Evolutionary conservation across 2,329 filamentous ascomycete species (phyloP).

Genomic region (Trichoderma sp.): DNA sequence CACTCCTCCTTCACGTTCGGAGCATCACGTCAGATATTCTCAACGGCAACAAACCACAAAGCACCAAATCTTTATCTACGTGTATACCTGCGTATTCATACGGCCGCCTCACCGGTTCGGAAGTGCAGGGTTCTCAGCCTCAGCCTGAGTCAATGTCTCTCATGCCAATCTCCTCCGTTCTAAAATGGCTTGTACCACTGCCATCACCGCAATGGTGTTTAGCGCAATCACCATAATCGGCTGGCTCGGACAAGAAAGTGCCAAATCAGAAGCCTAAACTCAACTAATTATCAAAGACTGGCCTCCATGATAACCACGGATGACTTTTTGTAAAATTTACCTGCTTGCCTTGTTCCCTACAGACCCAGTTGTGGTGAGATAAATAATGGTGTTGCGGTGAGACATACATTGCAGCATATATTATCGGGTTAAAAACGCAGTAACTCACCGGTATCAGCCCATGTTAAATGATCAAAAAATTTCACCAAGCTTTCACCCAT

Average conservation of each 20-base stretch:
- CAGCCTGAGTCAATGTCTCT: slow-evolving; percentile 5
- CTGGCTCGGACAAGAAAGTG: background rate
- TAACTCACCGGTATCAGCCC: background rate
- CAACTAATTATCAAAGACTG: too few relatives aligned
- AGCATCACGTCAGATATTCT: too few relatives aligned
- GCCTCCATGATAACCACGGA: too few relatives aligned
- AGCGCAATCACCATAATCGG: background rate
- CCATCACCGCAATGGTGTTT: background rate
- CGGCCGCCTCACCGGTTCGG: background rate
- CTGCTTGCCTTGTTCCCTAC: background rate
- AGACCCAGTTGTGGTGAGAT: background rate
- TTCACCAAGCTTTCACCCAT: background rate
- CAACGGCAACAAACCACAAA: background rate
- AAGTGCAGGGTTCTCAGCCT: background rate
- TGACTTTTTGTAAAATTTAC: background rate
- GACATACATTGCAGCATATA: background rate
- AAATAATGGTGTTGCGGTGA: background rate
- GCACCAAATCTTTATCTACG: background rate
- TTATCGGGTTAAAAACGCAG: background rate
- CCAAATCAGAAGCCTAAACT: background rate
- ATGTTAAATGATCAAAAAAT: background rate
- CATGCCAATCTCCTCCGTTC: background rate
- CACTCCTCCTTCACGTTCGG: too few relatives aligned
- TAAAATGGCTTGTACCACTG: background rate
- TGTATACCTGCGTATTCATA: background rate